Evolutionary conservation across 1,284 basidiomycete genomes (phyloP), one percentile per base, ranked within the genome.

Genomic region (Cutaneotrichosporon cavernicola): DNA sequence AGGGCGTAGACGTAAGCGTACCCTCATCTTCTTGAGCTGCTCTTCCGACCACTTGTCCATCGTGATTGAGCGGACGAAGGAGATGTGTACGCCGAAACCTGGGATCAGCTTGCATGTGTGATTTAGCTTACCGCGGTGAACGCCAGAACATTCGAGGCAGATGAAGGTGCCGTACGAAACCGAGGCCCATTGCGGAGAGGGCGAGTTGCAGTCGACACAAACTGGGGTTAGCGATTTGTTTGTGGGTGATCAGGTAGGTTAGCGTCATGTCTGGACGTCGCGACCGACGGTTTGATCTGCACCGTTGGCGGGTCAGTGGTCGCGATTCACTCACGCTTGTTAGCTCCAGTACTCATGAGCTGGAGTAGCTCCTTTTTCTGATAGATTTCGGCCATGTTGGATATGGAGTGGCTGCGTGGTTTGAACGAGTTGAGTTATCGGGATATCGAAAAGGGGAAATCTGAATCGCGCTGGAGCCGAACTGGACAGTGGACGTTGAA

Each of bases 21-120:
- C 90, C 86, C 90, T 88, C 91, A 97, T 96, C 70, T 92, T 88
- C 73, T 83, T 88, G 70, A 96, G 83, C 79, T 97, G 93, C 61
- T 93, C 91, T 47, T 89, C 86, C 65, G 91, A 90, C 93, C 93
- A 97, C 72, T 92, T 90, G 81, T 96, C 93, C 93, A 97, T 97
- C 62, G 92, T 94, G 72, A 92, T 87, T 56, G 90, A 93, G 74
- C 92, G 86, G 61, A 96, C 91, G 81, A 95, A 95, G 75, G 91
- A 93, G 46, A 76, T 78, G 65, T 79, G 74, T 38, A 72, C 73
- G 47, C 77, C 77, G 56, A 79, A 76, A 14, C 77, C 77, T 75
- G 34, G 10, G 10, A 58, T 60, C 32, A 66, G 60, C 18, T 7
- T 16, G n/a, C 40, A 34, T 22, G 11, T 22, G 18, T 10, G 32